phyloP scores from a whole-genome alignment of 1,139 yeast genomes.

The Debaryomyces fabryi region DNA sequence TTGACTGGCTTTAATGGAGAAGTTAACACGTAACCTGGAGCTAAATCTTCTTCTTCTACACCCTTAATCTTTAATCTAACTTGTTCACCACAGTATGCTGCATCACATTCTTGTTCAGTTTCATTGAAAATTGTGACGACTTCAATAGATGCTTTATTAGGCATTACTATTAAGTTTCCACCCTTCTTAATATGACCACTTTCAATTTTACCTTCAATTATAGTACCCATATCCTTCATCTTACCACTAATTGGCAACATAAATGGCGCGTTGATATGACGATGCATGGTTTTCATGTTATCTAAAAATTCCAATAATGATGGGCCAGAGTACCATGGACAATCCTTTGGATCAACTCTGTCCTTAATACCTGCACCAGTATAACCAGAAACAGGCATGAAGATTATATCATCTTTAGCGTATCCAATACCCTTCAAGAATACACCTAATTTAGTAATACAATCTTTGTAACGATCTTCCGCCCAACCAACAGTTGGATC shows the following conservation, averaged over 20 bases:
- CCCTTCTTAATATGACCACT: constrained; percentile 90
- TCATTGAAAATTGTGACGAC: constrained; percentile 87
- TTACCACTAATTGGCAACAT: constrained; percentile 95
- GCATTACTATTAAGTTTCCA: constrained; percentile 80
- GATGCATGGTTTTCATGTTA: constrained; percentile 74
- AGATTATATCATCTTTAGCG: constrained; percentile 77
- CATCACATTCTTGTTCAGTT: constrained; percentile 91
- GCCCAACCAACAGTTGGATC: constrained; percentile 97
- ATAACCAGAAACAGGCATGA: constrained; percentile 98
- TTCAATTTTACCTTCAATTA: constrained; percentile 97
- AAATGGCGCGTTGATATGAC: constrained; percentile 91
- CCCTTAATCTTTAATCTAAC: constrained; percentile 92
- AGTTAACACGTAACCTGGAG: constrained; percentile 88
- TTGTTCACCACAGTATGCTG: constrained; percentile 95
- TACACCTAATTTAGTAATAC: constrained; percentile 75
- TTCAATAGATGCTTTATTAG: constrained; percentile 82
- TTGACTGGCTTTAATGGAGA: constrained; percentile 87
- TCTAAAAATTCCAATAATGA: constrained; percentile 89
- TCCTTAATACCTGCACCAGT: constrained; percentile 97
- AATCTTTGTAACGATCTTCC: constrained; percentile 93
- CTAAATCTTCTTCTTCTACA: constrained; percentile 94
- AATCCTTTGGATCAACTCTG: constrained; percentile 65
- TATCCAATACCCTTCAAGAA: constrained; percentile 93
- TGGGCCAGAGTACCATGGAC: constrained; percentile 97
- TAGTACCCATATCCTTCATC: constrained; percentile 95